Base-by-base conservation (phyloP, 805 yeast species). In the Scheffersomyces ergatensis region DNA sequence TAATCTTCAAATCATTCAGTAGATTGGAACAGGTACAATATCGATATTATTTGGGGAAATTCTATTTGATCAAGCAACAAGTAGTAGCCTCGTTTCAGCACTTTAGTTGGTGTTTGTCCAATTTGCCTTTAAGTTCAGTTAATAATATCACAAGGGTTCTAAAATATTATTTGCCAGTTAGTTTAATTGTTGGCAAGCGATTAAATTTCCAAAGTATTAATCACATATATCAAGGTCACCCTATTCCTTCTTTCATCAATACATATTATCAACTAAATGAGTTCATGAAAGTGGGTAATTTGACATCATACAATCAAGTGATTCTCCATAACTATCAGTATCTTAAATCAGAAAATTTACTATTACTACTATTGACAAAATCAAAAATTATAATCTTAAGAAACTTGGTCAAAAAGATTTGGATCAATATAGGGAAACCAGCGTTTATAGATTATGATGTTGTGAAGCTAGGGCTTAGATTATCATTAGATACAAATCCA, bases 1-100 rank as follows among this genome's bases (percentile, higher is more conserved):
- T 80, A 30, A 67, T 64, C 30, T 69, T 70, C 38, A 47, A 47
- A 3, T 56, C 63, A n/a, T 78, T 71, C 31, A 54, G 69, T 3
- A 63, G 51, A 32, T 57, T 69, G 14, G 78, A 77, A 46, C 71
- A 76, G 34, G 52, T 79, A 5, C 75, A 72, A 37, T 81, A 78
- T 54, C 57, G 85, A 36, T 80, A 67, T 51, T 69, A 76, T 35
- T 58, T 80, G 34, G 81, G 81, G 3, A 67, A 78, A 33, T 83
- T 70, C 45, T 75, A 78, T 50, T 50, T 80, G 41, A 67, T 76
- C 12, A 82, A 81, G 43, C 70, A 74, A 42, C 76, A 74, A 46
- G 63, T 76, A 27, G 59, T 64, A 19, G 70, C 67, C 36, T 69
- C 80, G 2, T 77, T 59, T 45, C 51, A 57, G 24, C 85, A 83